A percentile compares a stretch with the other conserved stretches of the same genome.
Conservation (phyloP, 345 rosid species). For the Citrus unshiu region DNA sequence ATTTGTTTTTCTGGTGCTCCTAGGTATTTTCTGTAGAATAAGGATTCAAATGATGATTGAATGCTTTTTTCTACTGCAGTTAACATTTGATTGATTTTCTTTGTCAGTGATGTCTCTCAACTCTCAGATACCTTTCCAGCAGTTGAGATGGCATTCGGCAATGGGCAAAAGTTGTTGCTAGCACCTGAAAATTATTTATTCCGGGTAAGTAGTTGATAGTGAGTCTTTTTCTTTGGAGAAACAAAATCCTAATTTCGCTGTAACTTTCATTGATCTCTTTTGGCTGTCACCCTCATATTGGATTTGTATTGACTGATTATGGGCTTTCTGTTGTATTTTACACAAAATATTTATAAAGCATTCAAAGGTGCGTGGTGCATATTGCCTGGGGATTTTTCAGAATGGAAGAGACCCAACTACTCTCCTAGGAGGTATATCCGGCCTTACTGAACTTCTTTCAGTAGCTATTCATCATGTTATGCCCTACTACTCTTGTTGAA, state of each 20-base stretch:
- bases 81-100: constrained; percentile 22
- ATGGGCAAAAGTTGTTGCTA: constrained; percentile 60
- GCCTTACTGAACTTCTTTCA: constrained; percentile 2
- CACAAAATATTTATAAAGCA: constrained; percentile 44
- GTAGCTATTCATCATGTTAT: not conserved
- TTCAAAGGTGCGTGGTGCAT: constrained; percentile 71
- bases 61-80: constrained; percentile 6
- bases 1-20: constrained; percentile 69
- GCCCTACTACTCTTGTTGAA: not conserved
- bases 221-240: constrained; percentile 1
- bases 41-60: not conserved
- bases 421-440: constrained; percentile 71
- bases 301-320: constrained; percentile 8
- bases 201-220: constrained; percentile 44
- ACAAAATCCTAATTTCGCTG: not conserved
- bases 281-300: not conserved
- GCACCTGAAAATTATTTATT: constrained; percentile 95
- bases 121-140: constrained; percentile 63
- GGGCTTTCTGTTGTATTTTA: constrained; percentile 12
- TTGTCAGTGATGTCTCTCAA: constrained; percentile 47
- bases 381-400: constrained; percentile 86
- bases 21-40: constrained; percentile 46
- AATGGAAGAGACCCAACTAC: constrained; percentile 87
- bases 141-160: constrained; percentile 68
- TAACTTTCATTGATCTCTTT: not conserved